Percentiles rank a stretch among this genome's conserved stretches.
phyloP scores from a whole-genome alignment of 2,329 filamentous ascomycete genomes.

The Diaporthe eres region DNA sequence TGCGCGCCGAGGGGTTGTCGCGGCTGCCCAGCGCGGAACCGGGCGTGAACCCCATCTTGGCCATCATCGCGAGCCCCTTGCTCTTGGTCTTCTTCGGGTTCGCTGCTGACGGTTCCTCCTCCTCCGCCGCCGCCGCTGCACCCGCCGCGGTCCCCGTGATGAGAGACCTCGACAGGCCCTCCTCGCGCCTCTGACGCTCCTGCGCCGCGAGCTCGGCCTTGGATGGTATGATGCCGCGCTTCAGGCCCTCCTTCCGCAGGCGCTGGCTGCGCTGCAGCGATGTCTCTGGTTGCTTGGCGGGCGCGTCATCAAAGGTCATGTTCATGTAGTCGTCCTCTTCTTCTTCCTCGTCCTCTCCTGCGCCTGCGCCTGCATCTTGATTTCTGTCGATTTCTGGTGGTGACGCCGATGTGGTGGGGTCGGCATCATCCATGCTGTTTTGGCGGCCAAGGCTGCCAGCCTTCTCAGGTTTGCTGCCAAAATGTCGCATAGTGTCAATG shows the following conservation, averaged over 20 bases:
- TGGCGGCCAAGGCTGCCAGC: conserved; percentile 16
- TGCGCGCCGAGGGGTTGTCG: conserved; percentile 52
- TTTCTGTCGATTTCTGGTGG: background rate
- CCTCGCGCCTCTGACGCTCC: conserved; percentile 79
- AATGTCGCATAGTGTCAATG: conserved; percentile 31
- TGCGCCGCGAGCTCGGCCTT: conserved; percentile 87
- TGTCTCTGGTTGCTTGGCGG: conserved; percentile 60
- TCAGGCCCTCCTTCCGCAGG: conserved; percentile 75
- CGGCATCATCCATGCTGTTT: conserved; percentile 14
- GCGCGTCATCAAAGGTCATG: conserved; percentile 85
- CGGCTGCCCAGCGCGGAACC: conserved; percentile 81
- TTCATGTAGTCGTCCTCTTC: conserved; percentile 98
- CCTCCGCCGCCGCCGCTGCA: conserved; percentile 37
- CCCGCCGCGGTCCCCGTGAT: conserved; percentile 64
- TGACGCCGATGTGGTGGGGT: background rate
- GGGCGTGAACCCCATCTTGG: conserved; percentile 89
- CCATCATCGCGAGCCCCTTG: conserved; percentile 97
- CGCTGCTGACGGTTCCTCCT: background rate
- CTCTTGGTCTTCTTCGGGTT: conserved; percentile 81
- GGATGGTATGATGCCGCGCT: conserved; percentile 78
- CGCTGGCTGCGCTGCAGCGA: conserved; percentile 69
- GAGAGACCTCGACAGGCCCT: conserved; percentile 81
- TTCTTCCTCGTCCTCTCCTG: conserved; percentile 58
- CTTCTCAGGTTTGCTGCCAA: conserved; percentile 12
- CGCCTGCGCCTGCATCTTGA: background rate